Base-by-base conservation (phyloP, 2,329 filamentous ascomycete genomes). In the Chaetomium strumarium region DNA sequence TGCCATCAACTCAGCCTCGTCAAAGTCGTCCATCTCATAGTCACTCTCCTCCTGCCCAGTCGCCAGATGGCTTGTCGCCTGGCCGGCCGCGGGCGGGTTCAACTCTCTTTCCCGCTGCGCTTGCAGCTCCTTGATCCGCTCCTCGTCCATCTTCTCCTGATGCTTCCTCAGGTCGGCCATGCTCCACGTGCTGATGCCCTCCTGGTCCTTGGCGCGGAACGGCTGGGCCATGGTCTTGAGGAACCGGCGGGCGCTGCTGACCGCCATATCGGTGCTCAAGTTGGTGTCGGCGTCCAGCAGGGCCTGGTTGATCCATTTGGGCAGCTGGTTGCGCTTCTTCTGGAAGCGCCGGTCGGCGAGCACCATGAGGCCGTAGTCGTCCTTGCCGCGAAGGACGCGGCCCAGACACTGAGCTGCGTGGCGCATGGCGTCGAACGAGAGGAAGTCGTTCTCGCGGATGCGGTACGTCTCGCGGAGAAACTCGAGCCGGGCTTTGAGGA, bases 331-430 rank as follows among this genome's bases (percentile, higher is more conserved):
- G 36, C 90, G 79, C 72, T 97, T 97, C 73, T 93, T 95, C 67
- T 90, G 85, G 69, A 96, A 99, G 16, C 93, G 83, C 39, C 89
- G 85, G 68, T 99, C 93, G 2, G 95, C 93, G 29, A 99, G 77
- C 5, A 99, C 92, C 93, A 99, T 99, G 75, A 99, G 89, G n/a
- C 93, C 93, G 69, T 99, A 99, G 70, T 99, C 93, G 66, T 99
- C 95, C 69, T 99, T 99, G 20, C 93, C 93, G 63, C 93, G 80
- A 57, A 99, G 75, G 40, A 99, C 93, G 66, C 93, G 91, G 13
- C 93, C 95, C 1, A 99, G 76, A 65, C 93, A 99, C 67, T 99
- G 93, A 1, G 93, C 92, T 13, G 93, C 93, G 67, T 99, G 93
- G n/a, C 93, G 84, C 92, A 99, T 99, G 19, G 93, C 93, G 66